Conservation (phyloP, 768 basidiomycete genomes). For the Tylopilus cervinicoccineus region DNA sequence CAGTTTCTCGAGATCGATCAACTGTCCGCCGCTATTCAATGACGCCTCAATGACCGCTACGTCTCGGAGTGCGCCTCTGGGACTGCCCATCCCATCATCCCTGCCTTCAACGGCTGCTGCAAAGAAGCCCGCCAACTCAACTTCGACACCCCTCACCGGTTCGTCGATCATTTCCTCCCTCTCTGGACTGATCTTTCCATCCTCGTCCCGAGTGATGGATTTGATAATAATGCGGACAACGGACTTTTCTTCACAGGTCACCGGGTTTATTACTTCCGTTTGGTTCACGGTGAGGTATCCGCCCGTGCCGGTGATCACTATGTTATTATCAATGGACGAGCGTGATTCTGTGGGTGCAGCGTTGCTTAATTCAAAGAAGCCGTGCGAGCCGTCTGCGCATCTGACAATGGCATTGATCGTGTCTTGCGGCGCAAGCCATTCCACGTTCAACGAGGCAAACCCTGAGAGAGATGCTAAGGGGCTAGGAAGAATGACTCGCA, state of each 20-base stretch:
- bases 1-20: conserved; percentile 51
- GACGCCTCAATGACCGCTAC: conserved; percentile 79
- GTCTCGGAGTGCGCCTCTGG: conserved; percentile 62
- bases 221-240: conserved; percentile 40
- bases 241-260: conserved; percentile 20
- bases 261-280: conserved; percentile 22
- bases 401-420: conserved; percentile 61
- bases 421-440: conserved; percentile 74
- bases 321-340: conserved; percentile 26
- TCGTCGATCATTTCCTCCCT: conserved; percentile 47
- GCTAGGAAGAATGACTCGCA: conserved; percentile 56
- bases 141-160: conserved; percentile 47
- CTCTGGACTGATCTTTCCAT: conserved; percentile 26
- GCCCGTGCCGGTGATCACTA: conserved; percentile 55
- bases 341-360: conserved; percentile 48
- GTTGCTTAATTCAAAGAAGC: conserved; percentile 60
- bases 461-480: conserved; percentile 54
- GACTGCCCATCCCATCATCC: conserved; percentile 55
- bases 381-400: conserved; percentile 48
- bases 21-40: conserved; percentile 58
- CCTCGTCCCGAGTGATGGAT: conserved; percentile 17
- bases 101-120: conserved; percentile 43
- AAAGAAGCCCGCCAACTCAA: conserved; percentile 59
- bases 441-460: conserved; percentile 63
- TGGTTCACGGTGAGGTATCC: conserved; percentile 54